A percentile compares a stretch with the other conserved stretches of the same genome.
These are phyloP conservation scores for Sugiyamaella sp. DNA, from an alignment of 1,139 yeast species.

Conservation along the genomic window DNA sequence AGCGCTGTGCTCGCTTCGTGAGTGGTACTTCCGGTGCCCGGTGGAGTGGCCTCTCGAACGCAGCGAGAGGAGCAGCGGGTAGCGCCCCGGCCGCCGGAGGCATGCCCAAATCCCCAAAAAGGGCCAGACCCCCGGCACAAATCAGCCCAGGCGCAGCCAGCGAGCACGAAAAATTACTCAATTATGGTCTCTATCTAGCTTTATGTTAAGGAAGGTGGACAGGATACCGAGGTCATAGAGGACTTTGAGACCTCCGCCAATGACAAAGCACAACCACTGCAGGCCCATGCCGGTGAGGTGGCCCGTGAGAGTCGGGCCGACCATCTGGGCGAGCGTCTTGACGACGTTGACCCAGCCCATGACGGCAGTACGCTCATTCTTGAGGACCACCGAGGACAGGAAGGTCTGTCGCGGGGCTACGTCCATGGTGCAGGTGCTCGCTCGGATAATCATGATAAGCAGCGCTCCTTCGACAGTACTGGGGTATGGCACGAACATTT, in stretches of 20 bases:
- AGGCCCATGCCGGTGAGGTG: conserved; percentile 54
- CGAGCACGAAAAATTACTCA: not conserved
- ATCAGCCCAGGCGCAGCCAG: no score
- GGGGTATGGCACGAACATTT: conserved; percentile 54
- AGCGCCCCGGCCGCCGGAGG: conserved; percentile 6
- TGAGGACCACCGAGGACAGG: conserved; percentile 62
- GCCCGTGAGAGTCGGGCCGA: conserved; percentile 77
- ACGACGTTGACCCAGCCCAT: conserved; percentile 81
- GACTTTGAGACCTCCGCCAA: conserved; percentile 56
- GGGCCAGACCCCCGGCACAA: no score
- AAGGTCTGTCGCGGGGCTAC: conserved; percentile 81
- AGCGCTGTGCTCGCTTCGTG: no score
- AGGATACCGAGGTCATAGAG: conserved; percentile 37
- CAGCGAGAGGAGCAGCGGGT: no score
- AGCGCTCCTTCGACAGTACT: conserved; percentile 35
- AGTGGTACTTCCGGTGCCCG: no score
- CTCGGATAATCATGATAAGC: conserved; percentile 48
- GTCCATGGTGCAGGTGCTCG: conserved; percentile 69
- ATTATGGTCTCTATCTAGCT: conserved; percentile 29
- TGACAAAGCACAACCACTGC: conserved; percentile 58
- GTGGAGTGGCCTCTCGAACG: no score
- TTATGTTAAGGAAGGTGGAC: conserved; percentile 31
- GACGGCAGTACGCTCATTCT: conserved; percentile 65
- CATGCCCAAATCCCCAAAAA: no score
- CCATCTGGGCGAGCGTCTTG: conserved; percentile 73